phyloP scores from a whole-genome alignment of 2,329 filamentous ascomycete genomes.

The Curvularia spicifera region DNA sequence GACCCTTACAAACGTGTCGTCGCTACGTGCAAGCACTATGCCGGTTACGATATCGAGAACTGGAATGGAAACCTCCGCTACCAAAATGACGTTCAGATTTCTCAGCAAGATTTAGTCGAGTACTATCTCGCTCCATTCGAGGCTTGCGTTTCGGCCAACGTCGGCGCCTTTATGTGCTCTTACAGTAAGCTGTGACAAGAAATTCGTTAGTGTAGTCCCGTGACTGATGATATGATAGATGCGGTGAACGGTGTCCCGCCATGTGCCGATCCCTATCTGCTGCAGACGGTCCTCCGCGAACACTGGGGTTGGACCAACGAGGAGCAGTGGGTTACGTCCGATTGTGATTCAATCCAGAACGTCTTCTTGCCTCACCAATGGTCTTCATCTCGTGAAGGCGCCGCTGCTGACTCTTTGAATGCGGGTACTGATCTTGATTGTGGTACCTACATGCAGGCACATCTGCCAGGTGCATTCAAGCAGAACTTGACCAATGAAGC shows the following conservation, averaged over 20 bases:
- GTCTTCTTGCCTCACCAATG: constrained; percentile 60
- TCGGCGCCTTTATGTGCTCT: constrained; percentile 62
- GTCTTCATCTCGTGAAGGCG: constrained; percentile 35
- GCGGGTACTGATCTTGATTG: constrained; percentile 38
- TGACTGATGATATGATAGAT: constrained; percentile 53
- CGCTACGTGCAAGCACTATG: constrained; percentile 51
- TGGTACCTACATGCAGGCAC: constrained; percentile 32
- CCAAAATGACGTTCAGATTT: constrained; percentile 63
- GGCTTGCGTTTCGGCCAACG: constrained; percentile 55
- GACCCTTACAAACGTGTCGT: constrained; percentile 37
- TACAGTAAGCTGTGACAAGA: constrained; percentile 47
- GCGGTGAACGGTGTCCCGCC: constrained; percentile 69
- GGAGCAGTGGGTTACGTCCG: constrained; percentile 68
- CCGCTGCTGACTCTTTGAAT: constrained; percentile 33
- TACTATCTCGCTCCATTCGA: constrained; percentile 73
- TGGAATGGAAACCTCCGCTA: constrained; percentile 47
- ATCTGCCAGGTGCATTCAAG: constrained; percentile 28
- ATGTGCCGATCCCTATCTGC: constrained; percentile 67
- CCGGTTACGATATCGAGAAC: constrained; percentile 41
- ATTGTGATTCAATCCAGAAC: constrained; percentile 69
- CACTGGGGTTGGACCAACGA: constrained; percentile 69
- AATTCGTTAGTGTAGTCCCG: background rate
- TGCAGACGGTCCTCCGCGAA: constrained; percentile 68
- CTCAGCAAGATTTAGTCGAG: constrained; percentile 68
- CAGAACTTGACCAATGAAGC: constrained; percentile 46